Conservation (phyloP, 1,284 basidiomycete genomes). For the Lentinus polychrous region DNA sequence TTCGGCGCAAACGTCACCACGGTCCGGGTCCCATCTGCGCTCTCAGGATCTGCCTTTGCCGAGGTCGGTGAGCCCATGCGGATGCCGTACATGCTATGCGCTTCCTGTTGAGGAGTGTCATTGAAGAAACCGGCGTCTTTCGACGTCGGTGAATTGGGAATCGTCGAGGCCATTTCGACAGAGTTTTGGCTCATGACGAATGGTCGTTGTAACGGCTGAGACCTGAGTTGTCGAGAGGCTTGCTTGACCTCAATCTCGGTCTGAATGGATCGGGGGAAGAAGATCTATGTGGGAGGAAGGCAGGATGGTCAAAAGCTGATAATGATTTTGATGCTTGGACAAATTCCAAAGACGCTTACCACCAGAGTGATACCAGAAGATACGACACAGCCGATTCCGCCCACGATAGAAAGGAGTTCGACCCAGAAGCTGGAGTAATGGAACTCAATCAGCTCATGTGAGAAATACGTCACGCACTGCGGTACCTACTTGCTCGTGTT, state of each 20-base stretch:
- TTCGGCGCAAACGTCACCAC: slow-evolving; percentile 21
- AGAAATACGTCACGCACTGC: background rate
- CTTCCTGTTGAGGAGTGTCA: background rate
- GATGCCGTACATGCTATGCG: background rate
- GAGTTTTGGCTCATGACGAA: slow-evolving; percentile 14
- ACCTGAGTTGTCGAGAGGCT: slow-evolving; percentile 16
- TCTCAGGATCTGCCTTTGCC: background rate
- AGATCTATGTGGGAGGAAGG: slow-evolving; percentile 41
- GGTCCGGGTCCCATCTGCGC: slow-evolving; percentile 1
- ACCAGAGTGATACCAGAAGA: slow-evolving; percentile 71
- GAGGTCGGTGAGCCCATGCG: background rate
- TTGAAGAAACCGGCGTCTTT: background rate
- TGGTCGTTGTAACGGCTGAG: slow-evolving; percentile 8
- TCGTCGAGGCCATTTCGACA: background rate
- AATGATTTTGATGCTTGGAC: background rate
- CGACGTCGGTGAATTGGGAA: background rate
- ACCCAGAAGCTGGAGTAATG: slow-evolving; percentile 21
- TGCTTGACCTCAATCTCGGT: slow-evolving; percentile 32
- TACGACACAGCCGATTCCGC: slow-evolving; percentile 51
- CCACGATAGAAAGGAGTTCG: slow-evolving; percentile 56
- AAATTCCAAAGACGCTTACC: slow-evolving; percentile 34
- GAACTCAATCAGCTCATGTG: background rate
- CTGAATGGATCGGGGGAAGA: slow-evolving; percentile 70
- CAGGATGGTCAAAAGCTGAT: background rate
- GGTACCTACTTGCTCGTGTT: slow-evolving; percentile 48